Conservation (phyloP, 129 eudicot species). For the Helianthus tuberosus region DNA sequence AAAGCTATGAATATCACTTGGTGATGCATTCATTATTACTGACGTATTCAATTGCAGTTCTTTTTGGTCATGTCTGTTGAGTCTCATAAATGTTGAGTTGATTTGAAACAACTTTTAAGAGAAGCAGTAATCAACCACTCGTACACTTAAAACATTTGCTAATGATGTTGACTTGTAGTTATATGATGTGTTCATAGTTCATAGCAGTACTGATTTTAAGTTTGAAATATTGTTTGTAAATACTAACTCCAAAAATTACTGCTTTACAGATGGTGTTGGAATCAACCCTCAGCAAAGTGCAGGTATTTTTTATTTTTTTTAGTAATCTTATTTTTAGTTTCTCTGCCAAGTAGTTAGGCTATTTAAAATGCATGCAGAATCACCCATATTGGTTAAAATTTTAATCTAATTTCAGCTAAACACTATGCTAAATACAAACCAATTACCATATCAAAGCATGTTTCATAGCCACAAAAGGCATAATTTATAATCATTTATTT, state of each 20-base stretch:
- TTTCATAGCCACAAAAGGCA: conserved; percentile 4
- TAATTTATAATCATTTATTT: background rate
- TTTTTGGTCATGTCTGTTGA: conserved; percentile 6
- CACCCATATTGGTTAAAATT: background rate
- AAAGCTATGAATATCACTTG: background rate
- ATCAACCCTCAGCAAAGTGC: conserved; percentile 99
- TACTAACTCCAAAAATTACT: background rate
- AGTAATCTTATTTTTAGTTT: background rate
- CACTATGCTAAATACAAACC: background rate
- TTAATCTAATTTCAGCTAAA: background rate
- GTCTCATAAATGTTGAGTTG: background rate
- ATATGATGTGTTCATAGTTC: background rate
- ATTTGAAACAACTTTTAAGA: background rate
- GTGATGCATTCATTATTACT: background rate
- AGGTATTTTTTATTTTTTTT: conserved; percentile 46
- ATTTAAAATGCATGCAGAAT: background rate
- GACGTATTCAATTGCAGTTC: background rate
- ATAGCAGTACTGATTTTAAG: background rate
- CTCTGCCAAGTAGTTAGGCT: background rate
- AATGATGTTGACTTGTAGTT: conserved; percentile 1
- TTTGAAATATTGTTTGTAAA: background rate
- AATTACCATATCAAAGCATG: background rate
- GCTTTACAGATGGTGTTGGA: conserved; percentile 91
- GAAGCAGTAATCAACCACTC: background rate
- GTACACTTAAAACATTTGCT: background rate